Evolutionary conservation across 495 filamentous ascomycete species (phyloP).

Genomic region (Penicillium herquei): DNA sequence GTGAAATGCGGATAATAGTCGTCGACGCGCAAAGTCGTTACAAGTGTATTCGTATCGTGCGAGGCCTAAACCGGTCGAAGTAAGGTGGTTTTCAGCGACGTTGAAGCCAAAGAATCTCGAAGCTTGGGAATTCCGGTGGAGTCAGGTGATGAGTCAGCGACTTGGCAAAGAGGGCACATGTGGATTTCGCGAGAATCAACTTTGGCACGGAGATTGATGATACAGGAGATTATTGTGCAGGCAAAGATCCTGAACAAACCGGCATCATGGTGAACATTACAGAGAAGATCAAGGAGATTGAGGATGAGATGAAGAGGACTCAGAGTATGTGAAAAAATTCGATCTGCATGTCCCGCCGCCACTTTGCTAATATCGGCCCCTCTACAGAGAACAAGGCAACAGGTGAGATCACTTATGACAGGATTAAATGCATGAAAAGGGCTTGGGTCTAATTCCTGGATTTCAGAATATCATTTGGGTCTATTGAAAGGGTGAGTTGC

Average conservation of each 20-base stretch:
- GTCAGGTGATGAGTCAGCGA: neutral
- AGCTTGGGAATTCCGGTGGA: neutral
- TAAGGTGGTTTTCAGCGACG: too few relatives aligned
- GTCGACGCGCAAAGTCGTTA: too few relatives aligned
- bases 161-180: neutral
- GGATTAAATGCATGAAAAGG: too few relatives aligned
- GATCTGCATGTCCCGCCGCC: constrained; percentile 17
- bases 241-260: constrained; percentile 33
- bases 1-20: too few relatives aligned
- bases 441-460: constrained; percentile 1
- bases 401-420: constrained; percentile 51
- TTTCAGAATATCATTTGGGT: constrained; percentile 92
- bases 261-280: constrained; percentile 98
- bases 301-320: constrained; percentile 98
- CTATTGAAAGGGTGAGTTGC: constrained; percentile 83
- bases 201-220: neutral
- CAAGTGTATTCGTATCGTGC: too few relatives aligned
- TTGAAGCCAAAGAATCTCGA: neutral
- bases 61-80: too few relatives aligned
- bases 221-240: constrained; percentile 16
- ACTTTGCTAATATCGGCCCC: constrained; percentile 39
- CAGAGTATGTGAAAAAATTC: constrained; percentile 64
- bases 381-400: constrained; percentile 95
- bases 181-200: constrained; percentile 21
- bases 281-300: constrained; percentile 99